Conservation (phyloP, 1,284 basidiomycete genomes). For the Ustilago bromivora region DNA sequence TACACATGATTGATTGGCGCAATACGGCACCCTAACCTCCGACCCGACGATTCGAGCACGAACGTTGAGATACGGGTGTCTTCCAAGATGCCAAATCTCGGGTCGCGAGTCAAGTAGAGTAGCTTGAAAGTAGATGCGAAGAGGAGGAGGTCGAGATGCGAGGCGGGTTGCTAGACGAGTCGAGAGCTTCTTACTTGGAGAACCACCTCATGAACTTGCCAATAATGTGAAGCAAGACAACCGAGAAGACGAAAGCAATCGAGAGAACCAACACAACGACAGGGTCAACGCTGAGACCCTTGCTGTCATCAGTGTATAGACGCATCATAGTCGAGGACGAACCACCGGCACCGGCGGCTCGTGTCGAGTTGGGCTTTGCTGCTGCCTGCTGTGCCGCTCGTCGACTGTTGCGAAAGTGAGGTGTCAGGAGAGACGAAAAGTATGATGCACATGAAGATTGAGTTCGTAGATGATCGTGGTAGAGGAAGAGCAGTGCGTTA, state of each 20-base stretch:
- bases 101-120: not conserved
- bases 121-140: not conserved
- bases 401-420: conserved; percentile 69
- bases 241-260: conserved; percentile 96
- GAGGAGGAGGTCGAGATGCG: not conserved
- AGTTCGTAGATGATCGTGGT: not conserved
- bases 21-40: not conserved
- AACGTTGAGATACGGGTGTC: not conserved
- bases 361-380: conserved; percentile 85
- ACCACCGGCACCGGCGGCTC: conserved; percentile 94
- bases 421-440: not conserved
- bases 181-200: conserved; percentile 76
- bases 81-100: not conserved
- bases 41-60: not conserved
- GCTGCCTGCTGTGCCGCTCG: conserved; percentile 78
- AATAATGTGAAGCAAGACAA: conserved; percentile 98
- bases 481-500: not conserved
- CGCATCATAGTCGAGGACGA: conserved; percentile 98
- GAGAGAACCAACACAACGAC: conserved; percentile 97
- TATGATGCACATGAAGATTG: not conserved
- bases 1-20: not conserved
- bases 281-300: conserved; percentile 96
- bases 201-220: conserved; percentile 92
- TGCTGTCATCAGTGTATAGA: conserved; percentile 93
- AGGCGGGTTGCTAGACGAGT: not conserved